Conservation (phyloP, 2,329 filamentous ascomycete species). For the Pseudogymnoascus verrucosus region DNA sequence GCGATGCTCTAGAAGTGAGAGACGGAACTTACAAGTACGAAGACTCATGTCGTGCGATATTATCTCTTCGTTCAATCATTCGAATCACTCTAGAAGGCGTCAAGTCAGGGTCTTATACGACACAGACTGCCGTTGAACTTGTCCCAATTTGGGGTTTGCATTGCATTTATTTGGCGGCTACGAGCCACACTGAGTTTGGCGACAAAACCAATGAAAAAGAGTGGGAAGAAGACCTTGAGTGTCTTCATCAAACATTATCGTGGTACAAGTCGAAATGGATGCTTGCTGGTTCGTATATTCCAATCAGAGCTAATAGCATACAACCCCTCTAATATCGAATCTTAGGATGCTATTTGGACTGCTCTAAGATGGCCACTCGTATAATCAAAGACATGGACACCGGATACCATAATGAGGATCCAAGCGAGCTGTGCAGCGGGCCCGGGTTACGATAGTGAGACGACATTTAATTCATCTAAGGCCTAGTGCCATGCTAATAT, state of each 20-base stretch:
- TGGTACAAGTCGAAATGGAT: neutral
- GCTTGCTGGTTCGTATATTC: conserved; percentile 3
- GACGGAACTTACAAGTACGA: conserved; percentile 4
- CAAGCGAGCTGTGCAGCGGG: neutral
- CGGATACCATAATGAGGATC: neutral
- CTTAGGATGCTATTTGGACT: neutral
- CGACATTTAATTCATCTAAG: neutral
- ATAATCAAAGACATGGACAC: neutral
- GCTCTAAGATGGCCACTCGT: neutral
- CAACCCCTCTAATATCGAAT: neutral
- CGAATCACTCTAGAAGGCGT: neutral
- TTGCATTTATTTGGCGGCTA: neutral
- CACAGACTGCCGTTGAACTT: neutral
- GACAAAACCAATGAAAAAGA: neutral
- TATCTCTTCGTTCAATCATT: neutral
- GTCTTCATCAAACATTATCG: neutral
- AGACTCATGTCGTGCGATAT: neutral
- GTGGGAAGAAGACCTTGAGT: neutral
- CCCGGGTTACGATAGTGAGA: neutral
- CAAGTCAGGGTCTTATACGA: neutral
- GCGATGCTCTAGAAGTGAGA: neutral
- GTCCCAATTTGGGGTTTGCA: conserved; percentile 2
- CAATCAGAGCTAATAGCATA: neutral
- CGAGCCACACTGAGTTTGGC: neutral
- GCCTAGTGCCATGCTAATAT: neutral